A percentile compares a stretch with the other conserved stretches of the same genome.
Conservation (phyloP, 2,329 filamentous ascomycete genomes). For the Paecilomyces variotii region DNA sequence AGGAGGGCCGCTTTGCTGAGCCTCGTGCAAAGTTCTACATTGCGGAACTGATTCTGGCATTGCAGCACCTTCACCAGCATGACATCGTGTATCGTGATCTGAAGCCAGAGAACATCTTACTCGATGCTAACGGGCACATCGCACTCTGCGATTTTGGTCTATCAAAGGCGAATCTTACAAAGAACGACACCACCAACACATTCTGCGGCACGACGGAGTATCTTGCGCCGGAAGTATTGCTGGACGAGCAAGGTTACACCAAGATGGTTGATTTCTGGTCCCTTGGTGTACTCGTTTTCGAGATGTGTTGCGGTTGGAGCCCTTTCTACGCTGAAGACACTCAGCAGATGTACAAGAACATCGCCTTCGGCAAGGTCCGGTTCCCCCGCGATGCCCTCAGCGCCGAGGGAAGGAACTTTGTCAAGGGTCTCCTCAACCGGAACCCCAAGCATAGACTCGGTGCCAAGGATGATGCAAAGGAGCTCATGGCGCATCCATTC, state of each 20-base stretch:
- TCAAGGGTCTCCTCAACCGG: slow-evolving; percentile 92
- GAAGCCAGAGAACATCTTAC: slow-evolving; percentile 93
- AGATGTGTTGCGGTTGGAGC: slow-evolving; percentile 99
- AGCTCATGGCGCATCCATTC: slow-evolving; percentile 90
- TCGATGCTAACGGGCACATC: slow-evolving; percentile 96
- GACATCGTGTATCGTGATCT: slow-evolving; percentile 97
- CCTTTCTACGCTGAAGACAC: slow-evolving; percentile 99
- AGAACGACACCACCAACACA: slow-evolving; percentile 96
- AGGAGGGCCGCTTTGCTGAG: slow-evolving; percentile 92
- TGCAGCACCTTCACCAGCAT: slow-evolving; percentile 91
- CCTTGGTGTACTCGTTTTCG: slow-evolving; percentile 90
- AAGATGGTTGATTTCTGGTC: slow-evolving; percentile 99
- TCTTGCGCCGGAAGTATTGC: slow-evolving; percentile 83
- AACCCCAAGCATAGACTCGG: slow-evolving; percentile 94
- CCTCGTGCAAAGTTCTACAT: slow-evolving; percentile 97
- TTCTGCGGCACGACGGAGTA: slow-evolving; percentile 99
- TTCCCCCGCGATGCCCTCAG: slow-evolving; percentile 93
- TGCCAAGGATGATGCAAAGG: slow-evolving; percentile 82
- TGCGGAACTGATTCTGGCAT: slow-evolving; percentile 87
- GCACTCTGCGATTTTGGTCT: slow-evolving; percentile 95
- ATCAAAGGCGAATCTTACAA: slow-evolving; percentile 93
- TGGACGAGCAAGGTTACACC: slow-evolving; percentile 95
- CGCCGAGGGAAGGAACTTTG: slow-evolving; percentile 91
- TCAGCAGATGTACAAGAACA: slow-evolving; percentile 99
- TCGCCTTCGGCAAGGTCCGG: slow-evolving; percentile 95